A percentile compares a stretch with the other conserved stretches of the same genome.
These are phyloP conservation scores for Trichoderma sp. DNA, from an alignment of 2,329 filamentous ascomycete genomes.

Conservation along the genomic window DNA sequence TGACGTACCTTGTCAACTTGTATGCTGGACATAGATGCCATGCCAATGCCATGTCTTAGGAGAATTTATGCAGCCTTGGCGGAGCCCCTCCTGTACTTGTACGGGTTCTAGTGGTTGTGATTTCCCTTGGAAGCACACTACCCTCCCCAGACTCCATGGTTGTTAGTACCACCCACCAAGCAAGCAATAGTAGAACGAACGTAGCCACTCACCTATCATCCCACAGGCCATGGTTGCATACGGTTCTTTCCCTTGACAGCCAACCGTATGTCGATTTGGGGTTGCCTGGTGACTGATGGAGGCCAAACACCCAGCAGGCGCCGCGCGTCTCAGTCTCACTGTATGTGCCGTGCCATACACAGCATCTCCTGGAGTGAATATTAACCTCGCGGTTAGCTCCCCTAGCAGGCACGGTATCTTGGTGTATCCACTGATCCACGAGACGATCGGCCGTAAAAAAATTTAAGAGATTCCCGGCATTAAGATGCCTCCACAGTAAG, in stretches of 20 bases:
- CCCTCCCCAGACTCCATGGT: not conserved
- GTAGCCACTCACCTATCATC: not conserved
- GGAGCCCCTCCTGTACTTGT: not conserved
- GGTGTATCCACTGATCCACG: slow-evolving; percentile 12
- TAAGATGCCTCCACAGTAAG: slow-evolving; percentile 1
- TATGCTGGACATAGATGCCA: not conserved
- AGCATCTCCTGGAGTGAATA: slow-evolving; percentile 1
- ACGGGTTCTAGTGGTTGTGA: not conserved
- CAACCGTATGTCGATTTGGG: not conserved
- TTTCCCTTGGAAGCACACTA: not conserved
- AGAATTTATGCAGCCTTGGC: slow-evolving; percentile 10
- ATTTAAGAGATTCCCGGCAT: slow-evolving; percentile 11
- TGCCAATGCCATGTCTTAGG: slow-evolving; percentile 1
- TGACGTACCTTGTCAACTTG: not conserved
- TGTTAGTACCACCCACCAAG: not conserved
- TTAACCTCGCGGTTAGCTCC: slow-evolving; percentile 3
- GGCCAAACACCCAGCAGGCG: not conserved
- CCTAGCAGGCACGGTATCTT: not conserved
- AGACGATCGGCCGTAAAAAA: not conserved
- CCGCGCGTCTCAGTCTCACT: not conserved
- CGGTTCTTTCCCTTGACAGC: not conserved
- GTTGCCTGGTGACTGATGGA: not conserved
- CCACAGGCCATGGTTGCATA: not conserved
- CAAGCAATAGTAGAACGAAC: not conserved
- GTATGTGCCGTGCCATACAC: not conserved